These are phyloP conservation scores for Castanopsis chinensis DNA, from an alignment of 306 rosid genomes.

Conservation along the genomic window DNA sequence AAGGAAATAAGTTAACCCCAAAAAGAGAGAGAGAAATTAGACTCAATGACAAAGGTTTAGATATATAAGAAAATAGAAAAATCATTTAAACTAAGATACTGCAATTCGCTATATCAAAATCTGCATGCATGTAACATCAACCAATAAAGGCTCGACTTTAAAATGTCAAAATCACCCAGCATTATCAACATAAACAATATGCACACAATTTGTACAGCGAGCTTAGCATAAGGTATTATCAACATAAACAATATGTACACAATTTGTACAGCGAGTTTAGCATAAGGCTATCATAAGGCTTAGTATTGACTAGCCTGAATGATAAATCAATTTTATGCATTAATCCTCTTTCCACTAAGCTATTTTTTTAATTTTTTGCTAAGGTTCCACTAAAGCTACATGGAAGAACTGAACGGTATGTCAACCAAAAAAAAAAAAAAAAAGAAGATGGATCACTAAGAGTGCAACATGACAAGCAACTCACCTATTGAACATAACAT, in stretches of 20 bases:
- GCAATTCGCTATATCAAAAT: not conserved
- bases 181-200: not conserved
- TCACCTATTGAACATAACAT: not conserved
- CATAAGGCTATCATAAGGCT: not conserved
- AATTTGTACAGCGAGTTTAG: not conserved
- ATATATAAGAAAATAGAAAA: not conserved
- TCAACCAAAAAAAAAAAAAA: not conserved
- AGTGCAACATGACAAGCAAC: not conserved
- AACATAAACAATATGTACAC: not conserved
- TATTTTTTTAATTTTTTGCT: too few species aligned
- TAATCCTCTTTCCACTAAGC: not conserved
- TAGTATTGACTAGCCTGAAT: not conserved
- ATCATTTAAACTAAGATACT: not conserved
- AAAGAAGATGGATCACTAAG: not conserved
- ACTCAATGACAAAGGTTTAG: not conserved
- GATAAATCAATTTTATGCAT: not conserved
- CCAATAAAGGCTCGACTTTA: not conserved
- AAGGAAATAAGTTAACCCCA: not conserved
- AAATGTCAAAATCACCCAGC: not conserved
- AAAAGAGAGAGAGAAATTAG: not conserved
- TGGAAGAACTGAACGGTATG: not conserved
- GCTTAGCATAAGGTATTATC: constrained; percentile 3
- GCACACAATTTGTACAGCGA: not conserved
- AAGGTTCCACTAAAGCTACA: not conserved
- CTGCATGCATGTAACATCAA: not conserved